Evolutionary conservation across 306 rosid species (phyloP).

Genomic region (Prunus padus): DNA sequence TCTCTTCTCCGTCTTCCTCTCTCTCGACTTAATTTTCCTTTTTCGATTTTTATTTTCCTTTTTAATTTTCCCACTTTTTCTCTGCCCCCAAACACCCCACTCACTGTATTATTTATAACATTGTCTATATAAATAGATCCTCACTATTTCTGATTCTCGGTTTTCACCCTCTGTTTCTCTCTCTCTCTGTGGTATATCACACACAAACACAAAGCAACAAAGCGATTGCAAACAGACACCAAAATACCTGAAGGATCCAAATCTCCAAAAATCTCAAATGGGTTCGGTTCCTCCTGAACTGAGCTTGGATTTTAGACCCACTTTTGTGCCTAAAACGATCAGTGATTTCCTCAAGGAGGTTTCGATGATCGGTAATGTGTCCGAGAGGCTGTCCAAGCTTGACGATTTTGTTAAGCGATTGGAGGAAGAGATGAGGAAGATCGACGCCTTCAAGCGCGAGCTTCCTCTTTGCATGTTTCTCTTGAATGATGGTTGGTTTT

Average conservation of each 20-base stretch:
- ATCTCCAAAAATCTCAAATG: conserved; percentile 38
- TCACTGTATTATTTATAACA: conserved; percentile 17
- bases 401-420: conserved; percentile 47
- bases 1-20: not conserved
- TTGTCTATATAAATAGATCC: conserved; percentile 9
- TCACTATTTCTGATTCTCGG: conserved; percentile 6
- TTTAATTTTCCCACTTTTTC: not conserved
- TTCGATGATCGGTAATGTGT: conserved; percentile 30
- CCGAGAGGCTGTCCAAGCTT: conserved; percentile 45
- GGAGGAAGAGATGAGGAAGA: conserved; percentile 79
- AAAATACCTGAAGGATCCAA: not conserved
- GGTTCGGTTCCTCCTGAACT: conserved; percentile 75
- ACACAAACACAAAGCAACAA: not conserved
- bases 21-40: not conserved
- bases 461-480: conserved; percentile 90
- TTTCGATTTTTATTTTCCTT: not conserved
- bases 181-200: not conserved
- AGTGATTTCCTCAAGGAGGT: conserved; percentile 56
- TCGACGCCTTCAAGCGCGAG: conserved; percentile 90
- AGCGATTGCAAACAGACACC: not conserved
- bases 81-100: not conserved
- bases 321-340: conserved; percentile 69
- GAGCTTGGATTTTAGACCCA: conserved; percentile 70
- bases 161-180: conserved; percentile 4
- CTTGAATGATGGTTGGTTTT: conserved; percentile 69